These are phyloP conservation scores for Colletotrichum siamense DNA, from an alignment of 2,329 filamentous ascomycete species.

Conservation along the genomic window DNA sequence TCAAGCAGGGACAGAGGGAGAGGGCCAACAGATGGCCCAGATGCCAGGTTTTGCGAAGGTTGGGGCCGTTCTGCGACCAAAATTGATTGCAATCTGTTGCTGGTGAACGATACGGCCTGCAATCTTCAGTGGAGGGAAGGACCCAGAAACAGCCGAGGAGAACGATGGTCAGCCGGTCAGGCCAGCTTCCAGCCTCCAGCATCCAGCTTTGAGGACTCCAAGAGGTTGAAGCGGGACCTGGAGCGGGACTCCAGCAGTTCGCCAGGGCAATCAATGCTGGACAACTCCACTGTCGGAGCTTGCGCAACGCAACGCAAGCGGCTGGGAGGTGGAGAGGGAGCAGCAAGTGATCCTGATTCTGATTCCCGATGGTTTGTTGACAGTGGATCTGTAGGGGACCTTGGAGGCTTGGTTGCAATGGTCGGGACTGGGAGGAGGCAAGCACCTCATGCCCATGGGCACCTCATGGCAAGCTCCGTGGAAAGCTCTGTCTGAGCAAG, in stretches of 20 bases:
- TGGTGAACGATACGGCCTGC: background rate
- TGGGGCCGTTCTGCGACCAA: background rate
- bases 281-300: conserved; percentile 1
- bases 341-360: background rate
- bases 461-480: background rate
- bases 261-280: conserved; percentile 5
- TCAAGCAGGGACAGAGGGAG: background rate
- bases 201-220: background rate
- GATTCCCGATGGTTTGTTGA: background rate
- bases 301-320: background rate
- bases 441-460: background rate
- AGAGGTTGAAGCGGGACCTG: background rate
- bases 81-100: background rate
- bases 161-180: background rate
- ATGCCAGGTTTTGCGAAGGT: background rate
- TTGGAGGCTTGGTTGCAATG: background rate
- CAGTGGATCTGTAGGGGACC: background rate
- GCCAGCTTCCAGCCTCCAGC: background rate
- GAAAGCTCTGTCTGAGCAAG: background rate
- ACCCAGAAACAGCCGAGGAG: conserved; percentile 8
- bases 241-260: background rate
- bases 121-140: conserved; percentile 15
- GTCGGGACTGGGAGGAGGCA: background rate
- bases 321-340: background rate
- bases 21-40: background rate